Evolutionary conservation across 1,139 yeast species (phyloP).

Genomic region (Geotrichum candidum): DNA sequence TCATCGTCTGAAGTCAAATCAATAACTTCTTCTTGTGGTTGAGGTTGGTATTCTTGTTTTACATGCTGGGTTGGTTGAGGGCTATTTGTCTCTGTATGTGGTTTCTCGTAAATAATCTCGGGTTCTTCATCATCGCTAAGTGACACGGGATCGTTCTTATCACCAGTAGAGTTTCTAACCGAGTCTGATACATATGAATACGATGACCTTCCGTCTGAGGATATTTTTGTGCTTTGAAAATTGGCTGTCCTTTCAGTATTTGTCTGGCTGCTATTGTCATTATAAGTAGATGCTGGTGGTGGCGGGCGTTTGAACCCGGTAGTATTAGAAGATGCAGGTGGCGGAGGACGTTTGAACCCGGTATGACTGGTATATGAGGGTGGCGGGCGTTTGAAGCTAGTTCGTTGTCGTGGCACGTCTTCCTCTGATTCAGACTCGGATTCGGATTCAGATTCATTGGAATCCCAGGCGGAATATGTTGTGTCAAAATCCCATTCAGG

Average conservation of each 20-base stretch:
- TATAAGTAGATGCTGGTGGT: background rate
- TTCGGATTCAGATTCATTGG: background rate
- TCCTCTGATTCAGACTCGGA: background rate
- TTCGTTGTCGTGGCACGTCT: too few relatives aligned
- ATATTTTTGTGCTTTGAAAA: constrained; percentile 13
- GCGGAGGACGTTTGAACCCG: too few relatives aligned
- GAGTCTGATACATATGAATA: constrained; percentile 9
- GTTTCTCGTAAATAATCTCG: constrained; percentile 5
- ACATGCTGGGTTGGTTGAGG: background rate
- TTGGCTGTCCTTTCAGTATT: background rate
- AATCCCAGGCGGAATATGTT: background rate
- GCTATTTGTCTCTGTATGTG: background rate
- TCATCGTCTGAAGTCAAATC: constrained; percentile 25
- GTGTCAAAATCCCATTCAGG: background rate
- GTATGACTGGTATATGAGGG: too few relatives aligned
- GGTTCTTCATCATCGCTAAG: constrained; percentile 10
- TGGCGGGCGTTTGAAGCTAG: too few relatives aligned
- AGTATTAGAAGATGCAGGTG: background rate
- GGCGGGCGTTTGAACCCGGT: background rate
- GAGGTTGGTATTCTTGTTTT: background rate
- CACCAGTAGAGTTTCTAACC: background rate
- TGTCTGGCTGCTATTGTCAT: background rate
- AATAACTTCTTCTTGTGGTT: constrained; percentile 1
- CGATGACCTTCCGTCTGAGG: constrained; percentile 13
- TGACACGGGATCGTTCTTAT: background rate